These are phyloP conservation scores for Solanum paucissectum DNA, from an alignment of 257 asterid genomes.

Conservation along the genomic window DNA sequence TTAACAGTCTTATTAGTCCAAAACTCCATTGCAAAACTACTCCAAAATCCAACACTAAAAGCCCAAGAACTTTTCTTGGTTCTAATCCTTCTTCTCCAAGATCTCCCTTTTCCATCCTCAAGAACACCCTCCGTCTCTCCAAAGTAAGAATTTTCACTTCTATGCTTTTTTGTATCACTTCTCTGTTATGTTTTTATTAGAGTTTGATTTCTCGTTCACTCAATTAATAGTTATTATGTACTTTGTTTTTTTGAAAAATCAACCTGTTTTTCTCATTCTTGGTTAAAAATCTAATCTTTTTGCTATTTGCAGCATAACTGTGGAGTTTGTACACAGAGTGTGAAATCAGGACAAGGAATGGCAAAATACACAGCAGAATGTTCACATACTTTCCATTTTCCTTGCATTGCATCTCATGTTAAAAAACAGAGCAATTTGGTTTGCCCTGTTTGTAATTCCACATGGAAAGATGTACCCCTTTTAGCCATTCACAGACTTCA, in stretches of 20 bases:
- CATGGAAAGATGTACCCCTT: constrained; percentile 72
- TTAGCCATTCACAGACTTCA: constrained; percentile 43
- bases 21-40: constrained; percentile 46
- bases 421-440: constrained; percentile 33
- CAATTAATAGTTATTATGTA: neutral
- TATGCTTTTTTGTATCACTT: neutral
- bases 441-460: constrained; percentile 68
- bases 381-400: constrained; percentile 76
- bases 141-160: constrained; percentile 31
- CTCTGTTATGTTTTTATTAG: neutral
- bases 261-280: neutral
- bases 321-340: constrained; percentile 75
- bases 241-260: neutral
- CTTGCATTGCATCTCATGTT: constrained; percentile 64
- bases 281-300: neutral
- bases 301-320: constrained; percentile 50
- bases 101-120: constrained; percentile 85
- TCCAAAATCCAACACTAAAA: constrained; percentile 24
- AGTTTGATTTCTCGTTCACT: neutral
- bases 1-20: constrained; percentile 17
- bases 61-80: constrained; percentile 21
- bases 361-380: constrained; percentile 94
- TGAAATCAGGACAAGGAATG: constrained; percentile 64
- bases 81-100: constrained; percentile 82
- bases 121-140: constrained; percentile 66